phyloP scores from a whole-genome alignment of 495 filamentous ascomycete species.

The Thermochaetoides thermophila region DNA sequence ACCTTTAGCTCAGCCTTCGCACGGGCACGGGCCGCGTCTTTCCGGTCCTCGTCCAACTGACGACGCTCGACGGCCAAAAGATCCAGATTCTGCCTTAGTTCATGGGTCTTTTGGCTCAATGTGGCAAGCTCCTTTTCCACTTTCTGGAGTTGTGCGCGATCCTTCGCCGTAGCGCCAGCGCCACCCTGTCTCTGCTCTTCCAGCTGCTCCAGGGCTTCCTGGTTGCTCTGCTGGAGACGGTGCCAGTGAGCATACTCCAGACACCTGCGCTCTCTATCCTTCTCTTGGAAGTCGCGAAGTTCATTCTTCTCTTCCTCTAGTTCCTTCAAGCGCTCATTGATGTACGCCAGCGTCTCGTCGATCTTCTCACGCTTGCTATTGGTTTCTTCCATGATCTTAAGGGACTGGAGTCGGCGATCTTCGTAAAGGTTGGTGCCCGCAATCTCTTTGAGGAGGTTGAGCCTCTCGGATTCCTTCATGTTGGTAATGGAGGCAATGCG shows the following conservation, averaged over 20 bases:
- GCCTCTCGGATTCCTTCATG: constrained; percentile 86
- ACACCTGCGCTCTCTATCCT: constrained; percentile 83
- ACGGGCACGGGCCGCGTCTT: constrained; percentile 55
- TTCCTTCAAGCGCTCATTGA: constrained; percentile 76
- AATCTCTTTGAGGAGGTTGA: constrained; percentile 89
- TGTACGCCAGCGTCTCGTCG: constrained; percentile 79
- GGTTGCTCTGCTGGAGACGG: constrained; percentile 66
- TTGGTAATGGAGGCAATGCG: constrained; percentile 93
- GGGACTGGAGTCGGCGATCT: constrained; percentile 68
- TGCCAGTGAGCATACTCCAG: constrained; percentile 90
- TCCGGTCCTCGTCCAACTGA: constrained; percentile 80
- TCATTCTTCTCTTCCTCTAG: constrained; percentile 97
- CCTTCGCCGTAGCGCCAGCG: constrained; percentile 68
- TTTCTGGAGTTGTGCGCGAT: constrained; percentile 57
- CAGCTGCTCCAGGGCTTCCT: constrained; percentile 62
- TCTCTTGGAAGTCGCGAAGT: constrained; percentile 79
- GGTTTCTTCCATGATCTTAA: constrained; percentile 96
- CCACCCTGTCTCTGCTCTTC: constrained; percentile 70
- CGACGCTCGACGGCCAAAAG: constrained; percentile 75
- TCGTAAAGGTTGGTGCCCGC: constrained; percentile 96
- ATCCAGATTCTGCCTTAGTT: constrained; percentile 68
- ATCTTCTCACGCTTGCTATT: constrained; percentile 90
- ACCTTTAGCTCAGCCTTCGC: constrained; percentile 78
- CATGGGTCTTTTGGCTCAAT: constrained; percentile 61
- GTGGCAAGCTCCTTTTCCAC: constrained; percentile 68